These are phyloP conservation scores for Yamadazyma philogaea DNA, from an alignment of 805 yeast genomes.

Conservation along the genomic window DNA sequence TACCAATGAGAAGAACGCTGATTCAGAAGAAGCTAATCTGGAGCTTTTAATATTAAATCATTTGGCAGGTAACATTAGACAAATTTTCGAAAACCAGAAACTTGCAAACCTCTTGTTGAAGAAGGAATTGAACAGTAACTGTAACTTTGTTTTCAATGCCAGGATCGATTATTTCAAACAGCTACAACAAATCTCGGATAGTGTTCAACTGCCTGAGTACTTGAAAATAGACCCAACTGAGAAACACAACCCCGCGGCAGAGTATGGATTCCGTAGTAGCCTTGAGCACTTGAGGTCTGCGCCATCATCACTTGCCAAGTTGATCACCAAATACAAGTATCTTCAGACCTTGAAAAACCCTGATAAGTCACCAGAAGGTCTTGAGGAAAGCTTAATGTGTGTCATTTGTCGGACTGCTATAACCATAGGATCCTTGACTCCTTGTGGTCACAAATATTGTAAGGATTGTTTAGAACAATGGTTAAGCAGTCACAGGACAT, in stretches of 20 bases:
- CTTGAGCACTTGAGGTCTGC: not conserved
- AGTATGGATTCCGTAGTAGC: constrained; percentile 15
- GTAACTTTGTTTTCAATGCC: constrained; percentile 71
- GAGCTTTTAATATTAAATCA: constrained; percentile 21
- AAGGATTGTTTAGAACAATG: constrained; percentile 75
- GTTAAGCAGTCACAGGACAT: constrained; percentile 53
- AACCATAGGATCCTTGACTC: constrained; percentile 72
- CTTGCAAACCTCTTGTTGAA: constrained; percentile 38
- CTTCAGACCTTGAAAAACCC: constrained; percentile 16
- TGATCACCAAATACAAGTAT: constrained; percentile 35
- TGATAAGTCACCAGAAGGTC: constrained; percentile 4
- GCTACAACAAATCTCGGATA: constrained; percentile 82
- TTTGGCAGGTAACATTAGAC: constrained; percentile 23
- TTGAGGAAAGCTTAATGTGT: constrained; percentile 52
- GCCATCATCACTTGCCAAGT: constrained; percentile 22
- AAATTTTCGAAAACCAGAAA: constrained; percentile 43
- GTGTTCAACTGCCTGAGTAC: constrained; percentile 47
- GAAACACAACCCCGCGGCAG: constrained; percentile 12
- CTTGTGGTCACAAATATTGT: constrained; percentile 93
- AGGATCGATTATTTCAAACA: constrained; percentile 80
- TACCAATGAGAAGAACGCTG: constrained; percentile 18
- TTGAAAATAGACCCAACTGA: not conserved
- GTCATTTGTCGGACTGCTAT: constrained; percentile 75
- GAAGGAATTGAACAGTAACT: constrained; percentile 47
- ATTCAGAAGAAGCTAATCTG: constrained; percentile 13